Evolutionary conservation across 1,284 basidiomycete species (phyloP).

Genomic region (Meripilus lineatus): DNA sequence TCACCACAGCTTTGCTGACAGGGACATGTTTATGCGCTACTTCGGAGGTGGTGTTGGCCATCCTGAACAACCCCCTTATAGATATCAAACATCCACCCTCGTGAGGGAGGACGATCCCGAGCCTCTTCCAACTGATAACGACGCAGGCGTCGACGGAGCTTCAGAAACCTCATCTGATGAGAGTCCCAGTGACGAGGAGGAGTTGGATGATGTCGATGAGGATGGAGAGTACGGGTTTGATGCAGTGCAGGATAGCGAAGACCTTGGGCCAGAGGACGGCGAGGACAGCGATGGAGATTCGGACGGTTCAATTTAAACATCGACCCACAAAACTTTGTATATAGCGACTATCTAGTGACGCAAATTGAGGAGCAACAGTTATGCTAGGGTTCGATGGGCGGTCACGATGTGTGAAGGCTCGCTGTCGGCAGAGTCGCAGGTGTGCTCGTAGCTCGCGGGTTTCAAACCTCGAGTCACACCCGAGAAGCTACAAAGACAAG

Average conservation of each 20-base stretch:
- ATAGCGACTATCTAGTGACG: too few species aligned
- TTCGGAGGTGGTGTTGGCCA: conserved; percentile 3
- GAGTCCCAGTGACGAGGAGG: neutral
- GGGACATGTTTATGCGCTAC: conserved; percentile 3
- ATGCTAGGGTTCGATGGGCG: too few species aligned
- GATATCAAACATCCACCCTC: neutral
- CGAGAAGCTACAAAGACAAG: too few species aligned
- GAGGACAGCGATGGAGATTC: neutral
- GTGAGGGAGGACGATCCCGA: neutral
- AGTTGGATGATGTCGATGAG: neutral
- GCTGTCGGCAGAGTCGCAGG: too few species aligned
- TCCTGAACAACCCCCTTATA: neutral
- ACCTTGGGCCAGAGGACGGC: neutral
- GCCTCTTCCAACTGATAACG: neutral
- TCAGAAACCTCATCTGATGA: too few species aligned
- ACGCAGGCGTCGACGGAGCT: too few species aligned
- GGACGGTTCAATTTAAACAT: too few species aligned
- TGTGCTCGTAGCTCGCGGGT: too few species aligned
- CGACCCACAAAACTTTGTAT: too few species aligned
- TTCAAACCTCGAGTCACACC: too few species aligned
- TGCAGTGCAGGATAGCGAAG: neutral
- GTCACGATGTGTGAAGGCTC: too few species aligned
- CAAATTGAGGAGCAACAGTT: too few species aligned
- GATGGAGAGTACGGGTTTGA: neutral
- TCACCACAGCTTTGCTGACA: conserved; percentile 2